Evolutionary conservation across 1,284 basidiomycete genomes (phyloP), one percentile per base, ranked within the genome.

Genomic region (Coniferiporia sulphurascens): DNA sequence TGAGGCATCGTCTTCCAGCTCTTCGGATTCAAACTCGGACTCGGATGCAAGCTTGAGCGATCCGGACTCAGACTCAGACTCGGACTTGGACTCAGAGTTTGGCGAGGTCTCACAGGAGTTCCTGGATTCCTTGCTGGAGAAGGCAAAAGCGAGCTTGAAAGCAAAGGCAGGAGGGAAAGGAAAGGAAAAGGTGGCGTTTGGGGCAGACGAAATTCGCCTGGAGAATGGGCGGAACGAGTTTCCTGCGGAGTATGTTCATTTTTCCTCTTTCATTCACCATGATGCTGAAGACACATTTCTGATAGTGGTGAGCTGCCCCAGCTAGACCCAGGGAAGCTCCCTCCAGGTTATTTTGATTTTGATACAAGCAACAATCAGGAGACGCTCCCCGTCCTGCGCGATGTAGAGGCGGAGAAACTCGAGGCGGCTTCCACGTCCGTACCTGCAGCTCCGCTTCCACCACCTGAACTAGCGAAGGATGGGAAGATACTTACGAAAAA

Each of bases 401-500:
- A 91, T 70, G 81, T 85, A 27, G 87, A 85, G 51, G 76, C 81
- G 2, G 81, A 84, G 67, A 71, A 68, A 1, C 77, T 78, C 2
- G 78, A 83, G 66, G 73, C 73, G 56, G 75, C 79, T 8, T 76
- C 76, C 10, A 71, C 69, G 19, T 69, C 72, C 19, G 71, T 73
- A 1, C 84, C 85, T 34, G 76, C 50, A 21, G 36, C 80, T 44
- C 84, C 86, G 27, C 68, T 76, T 32, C 76, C 76, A 21, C 82
- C 84, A 8, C 81, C 83, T 19, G 83, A 86, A 62, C 72, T 84
- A 7, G 77, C 76, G 45, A 82, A 79, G 61, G 74, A 78, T 13
- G 84, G 84, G 53, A 84, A 83, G 67, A 77, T 77, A 8, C 66
- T 88, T 41, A 90, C 86, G 17, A 89, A 82, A 68, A 86, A 78